Base-by-base conservation (phyloP, 2,329 filamentous ascomycete genomes). In the Beauveria sp. region DNA sequence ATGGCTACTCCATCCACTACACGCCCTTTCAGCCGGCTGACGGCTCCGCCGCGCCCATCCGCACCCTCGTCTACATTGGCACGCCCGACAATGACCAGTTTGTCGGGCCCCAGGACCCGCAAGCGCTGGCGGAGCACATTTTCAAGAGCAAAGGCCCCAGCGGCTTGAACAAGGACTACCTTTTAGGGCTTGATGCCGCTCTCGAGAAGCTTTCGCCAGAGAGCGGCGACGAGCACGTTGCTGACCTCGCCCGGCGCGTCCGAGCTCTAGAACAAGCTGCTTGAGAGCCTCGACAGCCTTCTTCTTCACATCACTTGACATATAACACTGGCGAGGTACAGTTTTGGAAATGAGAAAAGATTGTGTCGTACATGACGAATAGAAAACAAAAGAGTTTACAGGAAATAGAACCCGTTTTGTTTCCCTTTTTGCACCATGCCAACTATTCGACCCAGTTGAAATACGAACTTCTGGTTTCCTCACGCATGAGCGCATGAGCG, bases 51-150 rank as follows among this genome's bases (percentile, higher is more conserved):
- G 61, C 70, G 4, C 66, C 74, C 22, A 81, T 85, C 67, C 74
- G 71, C 59, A 80, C 82, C 62, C 83, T 97, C 64, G 91, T 96
- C 2, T 99, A 99, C 73, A 97, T 99, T 70, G 94, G 94, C 24
- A 89, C 96, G 2, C 94, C 94, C 0, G 85, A 88, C 51, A 99
- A 99, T 70, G 88, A 91, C 60, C 94, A 97, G 73, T 99, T 99
- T 70, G 80, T 92, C 43, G 91, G 91, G 0, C 86, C 88, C 0
- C 92, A 96, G 71, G 87, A 94, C 59, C 89, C 90, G 1, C 84
- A 91, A 69, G 73, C 77, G 47, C 81, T 97, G 55, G 92, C 93
- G 26, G 82, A 85, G 73, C 90, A 93, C 73, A 97, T 99, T 68
- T 82, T 86, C 67, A 77, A 77, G 53, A 91, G 90, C 68, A 75